Base-by-base conservation (phyloP, 2,329 filamentous ascomycete species). In the Talaromyces marneffei region DNA sequence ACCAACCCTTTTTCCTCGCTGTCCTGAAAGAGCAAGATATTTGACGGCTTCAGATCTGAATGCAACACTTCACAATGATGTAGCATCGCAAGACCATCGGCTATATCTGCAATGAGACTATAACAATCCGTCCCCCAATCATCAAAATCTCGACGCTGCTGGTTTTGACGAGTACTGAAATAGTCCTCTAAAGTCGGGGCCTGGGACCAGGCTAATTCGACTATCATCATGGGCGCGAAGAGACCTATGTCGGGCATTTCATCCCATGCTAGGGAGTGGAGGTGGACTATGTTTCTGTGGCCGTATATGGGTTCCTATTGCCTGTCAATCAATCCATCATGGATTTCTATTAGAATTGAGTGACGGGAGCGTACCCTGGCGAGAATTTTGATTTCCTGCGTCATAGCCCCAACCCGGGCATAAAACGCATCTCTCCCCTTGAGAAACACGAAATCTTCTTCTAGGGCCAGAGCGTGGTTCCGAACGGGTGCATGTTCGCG, bases 51-150 rank as follows among this genome's bases (percentile, higher is more conserved):
- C 7, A 54, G 31, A 20, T 54, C 50, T 4, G 50, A 54, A 54
- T 54, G 50, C 2, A 54, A 23, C 5, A 54, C 50, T 54, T 54
- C 50, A 31, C 50, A 54, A 18, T 54, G 10, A n/a, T 54, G 50
- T 8, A 54, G 50, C 7, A 54, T 31, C 10, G 50, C 20, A 20
- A 54, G 50, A 1, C 50, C 50, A 20, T 54, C 52, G n/a, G 52
- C 52, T n/a, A 54, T 54, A 25, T 54, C 52, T 37, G 52, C 52
- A 37, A 54, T 54, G 31, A 54, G 52, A 54, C 31, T 54, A 7
- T 54, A 54, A 4, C 10, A 35, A 20, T 54, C 52, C 3, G 31
- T 37, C 25, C n/a, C 46, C n/a, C n/a, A n/a, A 31, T 33, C 27
- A 29, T 7, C 46, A 4, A 46, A 8, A 16, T 31, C 12, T 31